Evolutionary conservation across 2,329 filamentous ascomycete species (phyloP).

Genomic region (Pezicula radicicola): DNA sequence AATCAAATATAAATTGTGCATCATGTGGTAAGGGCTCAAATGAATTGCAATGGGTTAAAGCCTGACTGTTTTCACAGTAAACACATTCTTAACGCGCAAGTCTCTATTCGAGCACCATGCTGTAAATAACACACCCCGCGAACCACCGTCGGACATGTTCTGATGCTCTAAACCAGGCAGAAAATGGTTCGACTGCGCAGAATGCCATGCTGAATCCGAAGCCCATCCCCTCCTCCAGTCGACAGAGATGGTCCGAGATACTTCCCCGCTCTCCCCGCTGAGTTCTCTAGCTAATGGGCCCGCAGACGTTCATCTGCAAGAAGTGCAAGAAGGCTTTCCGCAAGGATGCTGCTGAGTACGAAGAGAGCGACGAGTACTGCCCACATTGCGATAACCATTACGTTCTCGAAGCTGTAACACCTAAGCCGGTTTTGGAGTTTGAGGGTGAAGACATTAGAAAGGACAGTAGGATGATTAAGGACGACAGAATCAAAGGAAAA

Average conservation of each 20-base stretch:
- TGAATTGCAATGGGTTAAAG: not conserved
- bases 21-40: slow-evolving; percentile 25
- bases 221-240: slow-evolving; percentile 72
- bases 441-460: slow-evolving; percentile 89
- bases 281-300: not conserved
- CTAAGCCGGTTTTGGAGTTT: slow-evolving; percentile 78
- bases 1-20: not conserved
- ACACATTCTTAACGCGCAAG: slow-evolving; percentile 97
- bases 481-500: slow-evolving; percentile 68
- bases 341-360: slow-evolving; percentile 88
- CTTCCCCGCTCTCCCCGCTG: slow-evolving; percentile 1
- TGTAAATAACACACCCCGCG: slow-evolving; percentile 54
- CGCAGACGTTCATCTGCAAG: slow-evolving; percentile 81
- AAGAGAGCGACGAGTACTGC: slow-evolving; percentile 98
- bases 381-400: slow-evolving; percentile 99
- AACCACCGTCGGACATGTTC: not conserved
- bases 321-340: slow-evolving; percentile 99
- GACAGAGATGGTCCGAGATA: slow-evolving; percentile 68
- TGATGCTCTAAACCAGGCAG: slow-evolving; percentile 51
- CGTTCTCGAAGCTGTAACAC: slow-evolving; percentile 82
- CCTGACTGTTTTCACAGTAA: slow-evolving; percentile 58
- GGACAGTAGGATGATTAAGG: slow-evolving; percentile 88
- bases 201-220: slow-evolving; percentile 85
- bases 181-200: slow-evolving; percentile 98
- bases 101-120: slow-evolving; percentile 91